A percentile compares a stretch with the other conserved stretches of the same genome.
phyloP scores from a whole-genome alignment of 2,329 filamentous ascomycete species.

The Byssothecium circinans region DNA sequence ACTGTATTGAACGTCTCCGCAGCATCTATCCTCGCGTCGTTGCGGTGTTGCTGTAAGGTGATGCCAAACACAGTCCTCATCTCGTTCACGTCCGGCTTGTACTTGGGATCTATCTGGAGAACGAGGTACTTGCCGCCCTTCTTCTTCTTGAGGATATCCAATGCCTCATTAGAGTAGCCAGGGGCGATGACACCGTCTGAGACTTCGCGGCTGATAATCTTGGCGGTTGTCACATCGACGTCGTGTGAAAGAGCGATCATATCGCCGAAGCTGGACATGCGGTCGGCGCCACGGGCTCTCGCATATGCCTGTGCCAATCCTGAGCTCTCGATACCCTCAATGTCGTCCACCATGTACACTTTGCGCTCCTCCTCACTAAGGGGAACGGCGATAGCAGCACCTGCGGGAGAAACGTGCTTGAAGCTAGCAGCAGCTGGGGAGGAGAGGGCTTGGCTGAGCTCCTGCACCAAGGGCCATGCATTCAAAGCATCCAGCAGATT shows the following conservation, averaged over 20 bases:
- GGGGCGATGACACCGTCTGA: slow-evolving; percentile 96
- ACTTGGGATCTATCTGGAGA: slow-evolving; percentile 89
- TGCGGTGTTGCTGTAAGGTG: slow-evolving; percentile 85
- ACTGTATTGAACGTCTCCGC: slow-evolving; percentile 79
- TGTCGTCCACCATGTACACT: slow-evolving; percentile 98
- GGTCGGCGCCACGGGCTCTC: slow-evolving; percentile 90
- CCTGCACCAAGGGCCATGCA: slow-evolving; percentile 95
- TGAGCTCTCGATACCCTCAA: slow-evolving; percentile 83
- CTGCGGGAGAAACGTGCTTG: slow-evolving; percentile 95
- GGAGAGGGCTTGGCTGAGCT: slow-evolving; percentile 85
- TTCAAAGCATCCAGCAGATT: slow-evolving; percentile 96
- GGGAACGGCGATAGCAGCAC: slow-evolving; percentile 89
- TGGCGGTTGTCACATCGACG: slow-evolving; percentile 89
- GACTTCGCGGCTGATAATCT: slow-evolving; percentile 97
- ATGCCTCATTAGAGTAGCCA: slow-evolving; percentile 78
- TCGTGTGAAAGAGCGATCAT: slow-evolving; percentile 90
- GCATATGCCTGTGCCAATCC: slow-evolving; percentile 92
- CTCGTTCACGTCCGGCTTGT: slow-evolving; percentile 74
- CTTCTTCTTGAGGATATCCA: slow-evolving; percentile 94
- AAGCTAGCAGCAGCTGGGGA: slow-evolving; percentile 93
- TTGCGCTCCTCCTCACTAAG: slow-evolving; percentile 86
- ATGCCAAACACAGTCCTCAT: slow-evolving; percentile 88
- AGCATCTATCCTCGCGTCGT: slow-evolving; percentile 84
- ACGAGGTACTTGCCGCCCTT: slow-evolving; percentile 97
- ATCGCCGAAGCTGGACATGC: slow-evolving; percentile 98